Base-by-base conservation (phyloP, 148 eudicot species). In the Vaccinium vitisidaea region DNA sequence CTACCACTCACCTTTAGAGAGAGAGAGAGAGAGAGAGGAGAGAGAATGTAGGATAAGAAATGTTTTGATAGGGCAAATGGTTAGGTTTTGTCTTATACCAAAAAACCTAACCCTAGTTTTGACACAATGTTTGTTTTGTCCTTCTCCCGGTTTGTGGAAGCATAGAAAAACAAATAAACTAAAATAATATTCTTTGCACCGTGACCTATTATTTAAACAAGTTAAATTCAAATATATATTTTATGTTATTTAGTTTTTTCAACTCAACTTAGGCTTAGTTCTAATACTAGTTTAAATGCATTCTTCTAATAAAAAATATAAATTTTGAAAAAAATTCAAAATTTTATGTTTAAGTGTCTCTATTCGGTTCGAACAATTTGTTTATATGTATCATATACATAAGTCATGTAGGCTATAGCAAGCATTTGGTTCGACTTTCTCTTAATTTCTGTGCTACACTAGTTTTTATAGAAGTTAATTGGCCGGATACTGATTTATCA, bases 51-150 rank as follows among this genome's bases (percentile, higher is more conserved):
- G 52, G 82, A 65, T 27, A 52, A 79, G 83, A 84, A 78, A 73
- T 82, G 81, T 85, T 85, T 87, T 16, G 80, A 86, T 82, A 84
- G 85, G 82, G 80, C 76, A 84, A 84, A 43, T 43, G 46, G 46
- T 43, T 88, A 86, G 86, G 86, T 88, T 79, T 86, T 82, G 86
- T 88, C 84, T 88, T 82, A 76, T 21, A 54, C 52, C 25, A 71
- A 81, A 75, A 43, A 36, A 69, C 84, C 52, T 61, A 82, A 49
- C 83, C 87, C 82, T 84, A 87, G 80, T 77, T 80, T 65, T 79
- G 52, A 59, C 14, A 70, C 21, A 32, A 46, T 48, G 13, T 54
- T 56, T 56, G 43, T 23, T n/a, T 58, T 21, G 74, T 75, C 80
- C 49, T 16, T 83, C n/a, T 27, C 83, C 39, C 74, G 74, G 74